Percentiles rank a stretch among this genome's conserved stretches.
phyloP scores from a whole-genome alignment of 1,139 yeast genomes.

The Sugiyamaella pinicola region DNA sequence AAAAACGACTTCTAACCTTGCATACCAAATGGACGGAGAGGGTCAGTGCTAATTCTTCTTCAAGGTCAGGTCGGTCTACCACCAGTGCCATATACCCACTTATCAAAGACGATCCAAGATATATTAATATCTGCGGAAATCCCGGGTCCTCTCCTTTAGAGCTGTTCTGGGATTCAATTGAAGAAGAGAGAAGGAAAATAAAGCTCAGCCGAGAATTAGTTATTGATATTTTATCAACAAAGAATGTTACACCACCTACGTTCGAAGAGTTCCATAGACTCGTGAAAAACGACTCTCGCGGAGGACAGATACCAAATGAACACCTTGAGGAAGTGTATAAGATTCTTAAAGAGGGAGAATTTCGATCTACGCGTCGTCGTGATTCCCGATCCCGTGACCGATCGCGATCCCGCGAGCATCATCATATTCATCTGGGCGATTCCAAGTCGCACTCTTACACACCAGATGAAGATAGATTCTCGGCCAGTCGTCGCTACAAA shows the following conservation, averaged over 20 bases:
- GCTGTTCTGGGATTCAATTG: constrained; percentile 73
- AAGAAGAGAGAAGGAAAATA: constrained; percentile 59
- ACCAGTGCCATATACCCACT: constrained; percentile 44
- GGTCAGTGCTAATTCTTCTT: not conserved
- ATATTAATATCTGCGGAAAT: constrained; percentile 67
- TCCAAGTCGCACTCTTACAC: not conserved
- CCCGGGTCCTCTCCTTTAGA: constrained; percentile 81
- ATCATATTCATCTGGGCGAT: constrained; percentile 29
- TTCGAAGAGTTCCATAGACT: constrained; percentile 34
- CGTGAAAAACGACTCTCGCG: constrained; percentile 31
- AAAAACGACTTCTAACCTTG: constrained; percentile 52
- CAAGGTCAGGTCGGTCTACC: not conserved
- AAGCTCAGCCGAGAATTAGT: constrained; percentile 63
- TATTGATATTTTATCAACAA: constrained; percentile 52
- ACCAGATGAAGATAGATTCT: constrained; percentile 40
- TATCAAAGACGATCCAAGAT: constrained; percentile 60
- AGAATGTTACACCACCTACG: constrained; percentile 20
- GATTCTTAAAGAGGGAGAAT: constrained; percentile 25
- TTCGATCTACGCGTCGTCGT: not conserved
- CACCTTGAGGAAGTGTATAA: constrained; percentile 23
- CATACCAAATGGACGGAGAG: constrained; percentile 60
- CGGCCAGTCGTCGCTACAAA: constrained; percentile 42
- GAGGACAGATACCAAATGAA: constrained; percentile 19
- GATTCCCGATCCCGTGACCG: constrained; percentile 13
- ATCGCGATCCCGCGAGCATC: constrained; percentile 17